These are phyloP conservation scores for Cicer pinnatifidum DNA, from an alignment of 306 rosid genomes.

Conservation along the genomic window DNA sequence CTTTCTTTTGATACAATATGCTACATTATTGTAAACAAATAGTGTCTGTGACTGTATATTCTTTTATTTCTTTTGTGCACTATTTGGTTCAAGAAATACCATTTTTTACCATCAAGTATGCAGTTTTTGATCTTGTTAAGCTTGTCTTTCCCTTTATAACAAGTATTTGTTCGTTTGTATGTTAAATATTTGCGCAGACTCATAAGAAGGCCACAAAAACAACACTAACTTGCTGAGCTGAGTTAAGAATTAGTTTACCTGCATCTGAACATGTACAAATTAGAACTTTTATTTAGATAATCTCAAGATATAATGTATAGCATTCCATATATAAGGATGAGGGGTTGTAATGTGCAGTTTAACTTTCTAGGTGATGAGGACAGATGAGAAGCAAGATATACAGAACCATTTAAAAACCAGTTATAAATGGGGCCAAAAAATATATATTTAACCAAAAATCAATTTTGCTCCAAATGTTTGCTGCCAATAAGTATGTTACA, in stretches of 20 bases:
- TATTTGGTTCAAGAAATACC: not conserved
- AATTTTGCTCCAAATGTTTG: not conserved
- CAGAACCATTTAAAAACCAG: constrained; percentile 18
- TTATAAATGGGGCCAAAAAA: not conserved
- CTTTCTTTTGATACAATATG: constrained; percentile 18
- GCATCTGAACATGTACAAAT: constrained; percentile 2
- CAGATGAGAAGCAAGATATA: not conserved
- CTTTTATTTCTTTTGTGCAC: constrained; percentile 27
- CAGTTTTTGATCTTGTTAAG: constrained; percentile 15
- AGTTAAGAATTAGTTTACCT: constrained; percentile 22
- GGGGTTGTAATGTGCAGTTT: constrained; percentile 10
- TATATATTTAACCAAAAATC: not conserved
- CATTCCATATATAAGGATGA: not conserved
- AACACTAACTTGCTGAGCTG: constrained; percentile 27
- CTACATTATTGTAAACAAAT: constrained; percentile 26
- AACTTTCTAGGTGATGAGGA: constrained; percentile 1
- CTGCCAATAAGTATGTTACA: not conserved
- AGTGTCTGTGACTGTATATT: constrained; percentile 8
- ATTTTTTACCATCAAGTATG: constrained; percentile 17
- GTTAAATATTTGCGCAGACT: not conserved
- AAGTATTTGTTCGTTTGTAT: constrained; percentile 8
- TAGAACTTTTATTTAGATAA: constrained; percentile 4
- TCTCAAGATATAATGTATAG: constrained; percentile 29
- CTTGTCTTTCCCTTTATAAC: constrained; percentile 19
- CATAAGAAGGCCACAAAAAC: not conserved